These are phyloP conservation scores for Lentinula sp. DNA, from an alignment of 768 basidiomycete genomes.

Conservation along the genomic window DNA sequence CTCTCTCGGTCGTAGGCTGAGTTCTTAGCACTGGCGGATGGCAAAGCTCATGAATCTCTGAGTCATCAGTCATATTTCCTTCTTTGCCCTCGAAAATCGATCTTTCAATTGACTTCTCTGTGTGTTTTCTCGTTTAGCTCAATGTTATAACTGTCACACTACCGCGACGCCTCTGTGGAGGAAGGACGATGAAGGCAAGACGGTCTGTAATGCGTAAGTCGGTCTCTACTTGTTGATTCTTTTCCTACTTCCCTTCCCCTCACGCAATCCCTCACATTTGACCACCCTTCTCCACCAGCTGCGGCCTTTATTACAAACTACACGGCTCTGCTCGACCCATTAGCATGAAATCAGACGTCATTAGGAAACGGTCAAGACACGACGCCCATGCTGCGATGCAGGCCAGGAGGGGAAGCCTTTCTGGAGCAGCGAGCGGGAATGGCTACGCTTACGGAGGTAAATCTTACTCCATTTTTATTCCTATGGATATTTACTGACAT, in stretches of 20 bases:
- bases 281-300: conserved; percentile 39
- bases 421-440: not conserved
- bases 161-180: conserved; percentile 87
- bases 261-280: conserved; percentile 1
- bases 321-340: conserved; percentile 84
- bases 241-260: conserved; percentile 7
- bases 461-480: not conserved
- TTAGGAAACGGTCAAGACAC: conserved; percentile 81
- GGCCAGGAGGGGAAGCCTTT: not conserved
- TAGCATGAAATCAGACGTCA: conserved; percentile 88
- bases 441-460: not conserved
- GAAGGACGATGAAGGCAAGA: conserved; percentile 88
- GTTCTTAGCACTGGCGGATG: too few species aligned
- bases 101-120: conserved; percentile 20
- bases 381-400: conserved; percentile 37
- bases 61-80: conserved; percentile 1
- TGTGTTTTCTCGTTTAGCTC: conserved; percentile 39
- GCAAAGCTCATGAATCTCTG: too few species aligned
- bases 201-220: conserved; percentile 83
- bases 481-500: not conserved
- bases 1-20: too few species aligned
- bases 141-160: conserved; percentile 88
- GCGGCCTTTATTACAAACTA: conserved; percentile 80
- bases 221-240: not conserved
- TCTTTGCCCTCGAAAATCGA: conserved; percentile 15